Evolutionary conservation across 352 stramenopile genomes (phyloP).

Genomic region (Phytophthora pisi): DNA sequence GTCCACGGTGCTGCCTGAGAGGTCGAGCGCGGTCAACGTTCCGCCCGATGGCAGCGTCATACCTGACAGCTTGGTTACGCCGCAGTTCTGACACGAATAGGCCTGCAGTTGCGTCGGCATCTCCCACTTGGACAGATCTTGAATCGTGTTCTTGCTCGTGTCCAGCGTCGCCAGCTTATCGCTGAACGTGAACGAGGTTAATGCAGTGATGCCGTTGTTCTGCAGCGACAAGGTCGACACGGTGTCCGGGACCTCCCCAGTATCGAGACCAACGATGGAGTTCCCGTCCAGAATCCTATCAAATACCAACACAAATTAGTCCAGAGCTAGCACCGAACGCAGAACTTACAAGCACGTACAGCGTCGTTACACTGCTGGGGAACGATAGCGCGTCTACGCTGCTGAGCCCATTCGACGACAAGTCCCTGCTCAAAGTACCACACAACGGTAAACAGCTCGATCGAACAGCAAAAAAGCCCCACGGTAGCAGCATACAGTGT

Average conservation of each 20-base stretch:
- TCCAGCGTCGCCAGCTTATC: constrained; percentile 31
- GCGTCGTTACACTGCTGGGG: constrained; percentile 25
- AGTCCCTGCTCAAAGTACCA: constrained; percentile 20
- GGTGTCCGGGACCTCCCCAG: constrained; percentile 28
- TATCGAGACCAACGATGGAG: constrained; percentile 20
- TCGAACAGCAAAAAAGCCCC: constrained; percentile 12
- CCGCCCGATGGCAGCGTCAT: constrained; percentile 33
- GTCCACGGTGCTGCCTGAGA: constrained; percentile 35
- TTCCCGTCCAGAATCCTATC: constrained; percentile 37
- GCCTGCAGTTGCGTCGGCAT: constrained; percentile 40
- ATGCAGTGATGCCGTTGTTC: constrained; percentile 31
- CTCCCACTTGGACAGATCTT: constrained; percentile 36
- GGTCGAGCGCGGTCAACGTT: constrained; percentile 32
- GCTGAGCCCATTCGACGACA: constrained; percentile 38
- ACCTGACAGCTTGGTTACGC: constrained; percentile 34
- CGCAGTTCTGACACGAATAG: constrained; percentile 39
- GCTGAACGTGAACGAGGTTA: constrained; percentile 33
- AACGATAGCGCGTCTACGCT: constrained; percentile 33
- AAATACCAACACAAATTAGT: background rate
- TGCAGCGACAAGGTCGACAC: constrained; percentile 34
- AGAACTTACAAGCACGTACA: constrained; percentile 14
- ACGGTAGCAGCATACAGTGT: constrained; percentile 29
- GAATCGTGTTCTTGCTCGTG: constrained; percentile 37
- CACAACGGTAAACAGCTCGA: background rate
- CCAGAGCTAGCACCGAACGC: no score